Evolutionary conservation across 257 asterid species (phyloP).

Genomic region (Apocynum venetum): DNA sequence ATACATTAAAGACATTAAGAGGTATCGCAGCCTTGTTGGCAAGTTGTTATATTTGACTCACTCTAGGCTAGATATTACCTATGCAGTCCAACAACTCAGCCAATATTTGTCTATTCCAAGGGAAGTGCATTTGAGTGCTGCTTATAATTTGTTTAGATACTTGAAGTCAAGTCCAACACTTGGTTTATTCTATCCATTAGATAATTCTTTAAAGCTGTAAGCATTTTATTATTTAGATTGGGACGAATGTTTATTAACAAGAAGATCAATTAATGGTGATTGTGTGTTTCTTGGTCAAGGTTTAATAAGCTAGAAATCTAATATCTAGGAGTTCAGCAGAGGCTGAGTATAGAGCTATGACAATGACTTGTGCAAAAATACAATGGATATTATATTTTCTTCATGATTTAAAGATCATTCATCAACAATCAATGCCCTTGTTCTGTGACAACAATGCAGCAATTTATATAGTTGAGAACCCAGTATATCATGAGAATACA

Average conservation of each 20-base stretch:
- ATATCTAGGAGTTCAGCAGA: too few relatives aligned
- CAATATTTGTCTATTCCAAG: neutral
- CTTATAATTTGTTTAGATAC: neutral
- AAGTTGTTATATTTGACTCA: neutral
- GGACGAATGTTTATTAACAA: neutral
- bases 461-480: too few relatives aligned
- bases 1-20: too few relatives aligned
- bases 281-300: too few relatives aligned
- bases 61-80: neutral
- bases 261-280: neutral
- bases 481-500: too few relatives aligned
- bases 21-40: neutral
- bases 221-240: neutral
- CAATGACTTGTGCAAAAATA: too few relatives aligned
- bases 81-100: neutral
- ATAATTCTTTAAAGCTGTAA: neutral
- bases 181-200: neutral
- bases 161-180: neutral
- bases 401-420: too few relatives aligned
- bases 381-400: too few relatives aligned
- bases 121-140: neutral
- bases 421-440: too few relatives aligned
- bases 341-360: too few relatives aligned
- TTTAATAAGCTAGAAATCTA: too few relatives aligned
- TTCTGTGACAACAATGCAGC: too few relatives aligned